These are phyloP conservation scores for Agrocybe chaxingu DNA, from an alignment of 768 basidiomycete genomes.

Conservation along the genomic window DNA sequence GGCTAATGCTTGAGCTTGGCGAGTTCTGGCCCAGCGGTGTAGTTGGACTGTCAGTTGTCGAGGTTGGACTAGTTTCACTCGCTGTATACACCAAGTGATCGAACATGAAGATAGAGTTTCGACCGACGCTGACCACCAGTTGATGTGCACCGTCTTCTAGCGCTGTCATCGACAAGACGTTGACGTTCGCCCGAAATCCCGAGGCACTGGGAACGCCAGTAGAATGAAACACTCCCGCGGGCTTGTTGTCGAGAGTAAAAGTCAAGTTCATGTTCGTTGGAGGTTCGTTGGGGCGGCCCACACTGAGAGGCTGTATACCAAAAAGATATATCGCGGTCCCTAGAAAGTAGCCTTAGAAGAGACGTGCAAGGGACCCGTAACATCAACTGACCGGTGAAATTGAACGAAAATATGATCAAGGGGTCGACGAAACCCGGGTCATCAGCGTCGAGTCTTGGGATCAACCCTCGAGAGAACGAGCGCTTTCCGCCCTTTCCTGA, in stretches of 20 bases:
- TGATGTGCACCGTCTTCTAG: slow-evolving; percentile 38
- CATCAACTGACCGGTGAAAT: slow-evolving; percentile 37
- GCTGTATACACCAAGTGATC: slow-evolving; percentile 44
- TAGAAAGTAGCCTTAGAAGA: slow-evolving; percentile 17
- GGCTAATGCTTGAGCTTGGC: slow-evolving; percentile 21
- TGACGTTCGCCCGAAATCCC: slow-evolving; percentile 28
- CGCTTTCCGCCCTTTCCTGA: slow-evolving; percentile 2
- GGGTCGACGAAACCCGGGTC: slow-evolving; percentile 25
- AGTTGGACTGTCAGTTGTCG: slow-evolving; percentile 8
- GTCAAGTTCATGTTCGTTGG: slow-evolving; percentile 41
- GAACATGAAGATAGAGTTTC: slow-evolving; percentile 45
- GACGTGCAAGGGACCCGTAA: not conserved
- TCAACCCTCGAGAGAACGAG: not conserved
- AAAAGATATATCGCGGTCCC: slow-evolving; percentile 49
- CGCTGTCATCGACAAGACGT: slow-evolving; percentile 32
- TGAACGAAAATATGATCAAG: slow-evolving; percentile 33
- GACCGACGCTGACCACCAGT: slow-evolving; percentile 39
- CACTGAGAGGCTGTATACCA: slow-evolving; percentile 32
- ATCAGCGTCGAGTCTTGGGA: slow-evolving; percentile 23
- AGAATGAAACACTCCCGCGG: slow-evolving; percentile 25
- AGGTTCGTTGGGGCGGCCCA: slow-evolving; percentile 17
- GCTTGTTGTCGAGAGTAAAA: slow-evolving; percentile 38
- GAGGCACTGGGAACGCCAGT: slow-evolving; percentile 20
- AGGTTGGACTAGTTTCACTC: slow-evolving; percentile 4
- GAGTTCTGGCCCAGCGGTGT: slow-evolving; percentile 18